Conservation (phyloP, 1,139 yeast genomes). For the Kurtzmaniella quercitrusa region DNA sequence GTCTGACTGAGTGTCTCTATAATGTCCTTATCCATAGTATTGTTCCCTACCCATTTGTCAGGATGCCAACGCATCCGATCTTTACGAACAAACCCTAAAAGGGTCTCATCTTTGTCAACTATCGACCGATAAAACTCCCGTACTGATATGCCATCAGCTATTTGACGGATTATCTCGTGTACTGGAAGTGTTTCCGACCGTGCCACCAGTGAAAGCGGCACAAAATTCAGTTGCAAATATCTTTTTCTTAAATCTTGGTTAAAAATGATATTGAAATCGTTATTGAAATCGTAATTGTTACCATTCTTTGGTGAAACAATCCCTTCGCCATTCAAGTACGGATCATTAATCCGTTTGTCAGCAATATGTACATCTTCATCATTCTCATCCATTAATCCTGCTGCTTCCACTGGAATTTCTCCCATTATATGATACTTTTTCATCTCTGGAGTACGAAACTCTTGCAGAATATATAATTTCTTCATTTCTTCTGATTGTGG, state of each 20-base stretch:
- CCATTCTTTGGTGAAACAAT: neutral
- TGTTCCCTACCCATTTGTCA: conserved; percentile 41
- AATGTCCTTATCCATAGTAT: conserved; percentile 17
- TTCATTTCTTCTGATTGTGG: conserved; percentile 12
- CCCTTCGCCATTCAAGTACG: conserved; percentile 20
- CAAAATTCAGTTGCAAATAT: neutral
- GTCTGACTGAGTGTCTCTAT: conserved; percentile 29
- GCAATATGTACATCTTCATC: conserved; percentile 33
- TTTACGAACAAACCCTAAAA: conserved; percentile 29
- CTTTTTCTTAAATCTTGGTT: neutral
- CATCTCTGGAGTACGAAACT: conserved; percentile 5
- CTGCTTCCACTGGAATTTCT: conserved; percentile 32
- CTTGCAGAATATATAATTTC: conserved; percentile 14
- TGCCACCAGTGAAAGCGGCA: neutral
- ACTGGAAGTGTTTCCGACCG: conserved; percentile 1
- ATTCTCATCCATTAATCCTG: conserved; percentile 35
- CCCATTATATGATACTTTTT: conserved; percentile 29
- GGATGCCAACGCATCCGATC: conserved; percentile 72
- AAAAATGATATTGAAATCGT: too few species aligned
- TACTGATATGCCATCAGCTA: conserved; percentile 20
- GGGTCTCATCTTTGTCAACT: conserved; percentile 7
- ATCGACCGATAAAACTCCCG: conserved; percentile 25
- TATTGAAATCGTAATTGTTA: too few species aligned
- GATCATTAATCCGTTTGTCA: conserved; percentile 40
- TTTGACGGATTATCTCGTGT: conserved; percentile 16